Conservation (phyloP, 2,329 filamentous ascomycete species). For the Alternaria novae-zelandiae region DNA sequence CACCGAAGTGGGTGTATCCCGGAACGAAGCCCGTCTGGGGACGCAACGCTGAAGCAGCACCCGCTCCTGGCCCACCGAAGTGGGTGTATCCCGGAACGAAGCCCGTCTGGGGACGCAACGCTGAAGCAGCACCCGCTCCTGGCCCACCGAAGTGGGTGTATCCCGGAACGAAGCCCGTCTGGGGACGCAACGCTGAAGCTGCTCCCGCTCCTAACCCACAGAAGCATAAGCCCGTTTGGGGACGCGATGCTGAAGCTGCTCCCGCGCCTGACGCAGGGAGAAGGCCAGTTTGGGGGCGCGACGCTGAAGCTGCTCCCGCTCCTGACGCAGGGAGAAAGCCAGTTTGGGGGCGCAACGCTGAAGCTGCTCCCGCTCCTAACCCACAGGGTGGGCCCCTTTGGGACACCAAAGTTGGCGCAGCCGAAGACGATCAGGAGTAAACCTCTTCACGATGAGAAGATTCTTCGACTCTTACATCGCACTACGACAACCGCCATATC, state of each 20-base stretch:
- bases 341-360: constrained; percentile 39
- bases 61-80: constrained; percentile 17
- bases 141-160: neutral
- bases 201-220: constrained; percentile 15
- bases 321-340: neutral
- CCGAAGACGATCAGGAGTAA: constrained; percentile 1
- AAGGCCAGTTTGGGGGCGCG: neutral
- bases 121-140: too few relatives aligned
- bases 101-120: neutral
- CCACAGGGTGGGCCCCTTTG: neutral
- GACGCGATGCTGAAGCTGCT: neutral
- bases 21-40: neutral
- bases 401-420: neutral
- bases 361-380: constrained; percentile 19
- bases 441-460: neutral
- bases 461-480: neutral
- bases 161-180: neutral
- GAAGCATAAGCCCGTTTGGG: constrained; percentile 13
- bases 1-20: neutral
- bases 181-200: constrained; percentile 8
- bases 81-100: too few relatives aligned
- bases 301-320: neutral
- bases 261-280: neutral
- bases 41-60: constrained; percentile 13
- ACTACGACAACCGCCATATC: neutral